Conservation (phyloP, 106 monocot genomes). For the Ottelia alismoides region DNA sequence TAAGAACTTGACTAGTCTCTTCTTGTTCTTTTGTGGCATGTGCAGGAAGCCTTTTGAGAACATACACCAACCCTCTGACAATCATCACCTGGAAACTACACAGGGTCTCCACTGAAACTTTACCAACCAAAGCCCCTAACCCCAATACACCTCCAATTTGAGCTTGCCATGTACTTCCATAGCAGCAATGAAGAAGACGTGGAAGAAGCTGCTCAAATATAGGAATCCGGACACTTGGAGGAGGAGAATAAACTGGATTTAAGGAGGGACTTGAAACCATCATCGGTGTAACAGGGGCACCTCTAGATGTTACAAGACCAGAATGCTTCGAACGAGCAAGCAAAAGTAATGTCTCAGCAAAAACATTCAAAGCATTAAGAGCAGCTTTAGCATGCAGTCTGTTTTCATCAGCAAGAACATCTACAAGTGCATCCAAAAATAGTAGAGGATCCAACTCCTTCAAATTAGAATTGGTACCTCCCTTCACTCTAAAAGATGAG, state of each 20-base stretch:
- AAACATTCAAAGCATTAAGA: slow-evolving; percentile 55
- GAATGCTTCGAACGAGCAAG: slow-evolving; percentile 76
- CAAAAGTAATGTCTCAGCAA: slow-evolving; percentile 82
- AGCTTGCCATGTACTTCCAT: slow-evolving; percentile 96
- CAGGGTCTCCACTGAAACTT: slow-evolving; percentile 92
- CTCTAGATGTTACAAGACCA: slow-evolving; percentile 45
- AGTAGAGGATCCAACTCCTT: slow-evolving; percentile 91
- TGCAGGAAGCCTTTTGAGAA: slow-evolving; percentile 81
- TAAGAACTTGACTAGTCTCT: slow-evolving; percentile 96
- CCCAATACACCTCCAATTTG: slow-evolving; percentile 98
- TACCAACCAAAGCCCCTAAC: slow-evolving; percentile 87
- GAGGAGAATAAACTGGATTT: slow-evolving; percentile 88
- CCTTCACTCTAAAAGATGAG: slow-evolving; percentile 36
- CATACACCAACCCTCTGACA: slow-evolving; percentile 78
- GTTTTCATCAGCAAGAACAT: slow-evolving; percentile 84
- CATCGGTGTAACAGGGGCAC: slow-evolving; percentile 86
- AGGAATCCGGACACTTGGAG: slow-evolving; percentile 67
- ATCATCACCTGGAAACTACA: slow-evolving; percentile 81
- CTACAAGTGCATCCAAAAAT: slow-evolving; percentile 94
- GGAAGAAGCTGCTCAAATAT: slow-evolving; percentile 96
- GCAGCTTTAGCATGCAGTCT: slow-evolving; percentile 79
- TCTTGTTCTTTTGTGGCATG: slow-evolving; percentile 98
- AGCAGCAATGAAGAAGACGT: slow-evolving; percentile 92
- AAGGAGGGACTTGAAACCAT: slow-evolving; percentile 91
- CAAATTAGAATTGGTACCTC: slow-evolving; percentile 44